Percentiles rank a stretch among this genome's conserved stretches.
phyloP scores from a whole-genome alignment of 2,329 filamentous ascomycete genomes.

The Colletotrichum zoysiae region DNA sequence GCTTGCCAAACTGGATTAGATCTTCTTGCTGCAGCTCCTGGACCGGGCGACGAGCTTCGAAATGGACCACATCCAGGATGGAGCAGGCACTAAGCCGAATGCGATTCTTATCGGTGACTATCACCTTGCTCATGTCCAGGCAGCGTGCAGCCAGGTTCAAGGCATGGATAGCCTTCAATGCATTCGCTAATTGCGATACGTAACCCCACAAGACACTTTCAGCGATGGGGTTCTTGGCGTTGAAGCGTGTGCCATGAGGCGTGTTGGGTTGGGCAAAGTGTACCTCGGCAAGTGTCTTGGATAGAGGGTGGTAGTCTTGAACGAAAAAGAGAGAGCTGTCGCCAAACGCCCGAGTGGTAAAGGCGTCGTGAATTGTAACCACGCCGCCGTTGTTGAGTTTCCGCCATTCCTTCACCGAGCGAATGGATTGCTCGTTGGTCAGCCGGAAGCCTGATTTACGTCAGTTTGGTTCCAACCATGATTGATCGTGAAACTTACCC shows the following conservation, averaged over 20 bases:
- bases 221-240: slow-evolving; percentile 63
- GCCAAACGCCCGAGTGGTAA: slow-evolving; percentile 92
- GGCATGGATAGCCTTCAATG: slow-evolving; percentile 86
- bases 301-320: slow-evolving; percentile 91
- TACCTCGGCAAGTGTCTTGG: slow-evolving; percentile 88
- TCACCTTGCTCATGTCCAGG: slow-evolving; percentile 88
- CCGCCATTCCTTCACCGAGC: slow-evolving; percentile 90
- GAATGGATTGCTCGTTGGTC: slow-evolving; percentile 89
- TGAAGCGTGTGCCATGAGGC: slow-evolving; percentile 59
- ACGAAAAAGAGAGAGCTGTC: slow-evolving; percentile 96
- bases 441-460: slow-evolving; percentile 76
- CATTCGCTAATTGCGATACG: slow-evolving; percentile 90
- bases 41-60: slow-evolving; percentile 76
- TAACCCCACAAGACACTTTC: slow-evolving; percentile 92
- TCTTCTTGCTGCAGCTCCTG: slow-evolving; percentile 89
- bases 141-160: slow-evolving; percentile 86
- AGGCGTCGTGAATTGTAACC: slow-evolving; percentile 90
- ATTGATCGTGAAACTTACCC: slow-evolving; percentile 58
- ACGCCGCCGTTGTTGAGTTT: slow-evolving; percentile 84
- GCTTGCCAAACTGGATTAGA: slow-evolving; percentile 83
- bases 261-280: slow-evolving; percentile 67
- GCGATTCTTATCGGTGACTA: slow-evolving; percentile 90
- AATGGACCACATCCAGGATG: slow-evolving; percentile 89
- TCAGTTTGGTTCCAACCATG: slow-evolving; percentile 42
- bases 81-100: slow-evolving; percentile 90